Evolutionary conservation across 805 yeast species (phyloP), one percentile per base, ranked within the genome.

Genomic region (Metschnikowia aberdeeniae): DNA sequence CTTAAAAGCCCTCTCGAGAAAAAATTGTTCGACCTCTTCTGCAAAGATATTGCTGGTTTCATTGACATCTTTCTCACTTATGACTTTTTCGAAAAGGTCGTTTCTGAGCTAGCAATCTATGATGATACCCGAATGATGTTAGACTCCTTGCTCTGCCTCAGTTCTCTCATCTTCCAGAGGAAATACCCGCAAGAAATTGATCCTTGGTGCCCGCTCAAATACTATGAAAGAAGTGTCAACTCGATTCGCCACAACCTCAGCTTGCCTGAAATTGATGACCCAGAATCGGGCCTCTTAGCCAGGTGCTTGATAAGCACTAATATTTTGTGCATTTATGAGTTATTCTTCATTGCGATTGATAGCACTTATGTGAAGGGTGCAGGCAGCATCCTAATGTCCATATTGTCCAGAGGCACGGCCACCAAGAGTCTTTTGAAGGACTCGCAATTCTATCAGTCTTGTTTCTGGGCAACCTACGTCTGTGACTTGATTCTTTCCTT

Each of bases 41-140:
- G 63, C 24, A 57, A 65, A 36, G 54, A 49, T 17, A 49, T 66
- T 12, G 57, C 72, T 4, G 46, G 49, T 13, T 58, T 60, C 40
- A 56, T 68, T 40, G 73, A 70, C 44, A 57, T 65, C 33, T 67
- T 67, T 37, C 52, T 67, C 36, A 59, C 60, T 1, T 56, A 55
- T 19, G 61, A 61, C 19, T 52, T 59, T 12, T 70, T 66, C 47
- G 54, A 56, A 27, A 60, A 59, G 26, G 53, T 70, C 3, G 57
- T 70, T 1, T 62, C 73, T 3, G 66, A 65, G 42, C 44, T 70
- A 46, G 72, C 74, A 4, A 50, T 70, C 19, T 51, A 59, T 39
- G 74, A 70, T 44, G 72, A 69, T 8, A 66, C 73, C 2, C 56
- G 66, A 20, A 61, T 69, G 67, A 56, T 70, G n/a, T 38, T 65